Percentiles rank a stretch among this genome's conserved stretches.
Evolutionary conservation across 768 basidiomycete species (phyloP).

Genomic region (Suillus variegatus): DNA sequence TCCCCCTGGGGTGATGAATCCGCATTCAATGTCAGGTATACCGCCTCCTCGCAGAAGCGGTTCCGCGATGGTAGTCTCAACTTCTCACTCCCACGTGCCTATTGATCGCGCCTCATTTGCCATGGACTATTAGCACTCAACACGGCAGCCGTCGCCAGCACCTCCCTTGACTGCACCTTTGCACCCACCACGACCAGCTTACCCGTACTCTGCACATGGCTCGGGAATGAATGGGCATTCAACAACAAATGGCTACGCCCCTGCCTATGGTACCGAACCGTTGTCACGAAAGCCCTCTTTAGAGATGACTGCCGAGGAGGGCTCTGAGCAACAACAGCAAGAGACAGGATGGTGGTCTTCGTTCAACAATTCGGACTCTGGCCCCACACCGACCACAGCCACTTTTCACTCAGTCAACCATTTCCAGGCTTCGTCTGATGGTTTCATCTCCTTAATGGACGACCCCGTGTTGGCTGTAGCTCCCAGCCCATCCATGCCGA

Average conservation of each 20-base stretch:
- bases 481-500: slow-evolving; percentile 20
- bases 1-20: slow-evolving; percentile 53
- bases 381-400: slow-evolving; percentile 67
- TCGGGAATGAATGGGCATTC: slow-evolving; percentile 24
- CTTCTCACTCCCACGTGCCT: slow-evolving; percentile 47
- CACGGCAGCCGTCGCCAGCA: slow-evolving; percentile 49
- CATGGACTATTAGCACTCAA: slow-evolving; percentile 64
- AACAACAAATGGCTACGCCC: slow-evolving; percentile 40
- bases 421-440: slow-evolving; percentile 45
- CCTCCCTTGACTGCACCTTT: slow-evolving; percentile 59
- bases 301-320: slow-evolving; percentile 32
- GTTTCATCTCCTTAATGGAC: slow-evolving; percentile 87
- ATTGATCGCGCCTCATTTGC: slow-evolving; percentile 79
- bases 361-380: slow-evolving; percentile 38
- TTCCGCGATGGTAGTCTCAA: slow-evolving; percentile 64
- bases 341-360: slow-evolving; percentile 66
- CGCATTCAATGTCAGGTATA: slow-evolving; percentile 31
- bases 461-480: slow-evolving; percentile 45
- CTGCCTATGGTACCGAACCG: slow-evolving; percentile 35
- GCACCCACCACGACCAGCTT: slow-evolving; percentile 35
- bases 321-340: slow-evolving; percentile 38
- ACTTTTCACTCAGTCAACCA: slow-evolving; percentile 61
- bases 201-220: slow-evolving; percentile 31
- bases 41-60: slow-evolving; percentile 60
- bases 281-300: slow-evolving; percentile 29